Conservation (phyloP, 148 eudicot species). For the Rhododendron henanense region DNA sequence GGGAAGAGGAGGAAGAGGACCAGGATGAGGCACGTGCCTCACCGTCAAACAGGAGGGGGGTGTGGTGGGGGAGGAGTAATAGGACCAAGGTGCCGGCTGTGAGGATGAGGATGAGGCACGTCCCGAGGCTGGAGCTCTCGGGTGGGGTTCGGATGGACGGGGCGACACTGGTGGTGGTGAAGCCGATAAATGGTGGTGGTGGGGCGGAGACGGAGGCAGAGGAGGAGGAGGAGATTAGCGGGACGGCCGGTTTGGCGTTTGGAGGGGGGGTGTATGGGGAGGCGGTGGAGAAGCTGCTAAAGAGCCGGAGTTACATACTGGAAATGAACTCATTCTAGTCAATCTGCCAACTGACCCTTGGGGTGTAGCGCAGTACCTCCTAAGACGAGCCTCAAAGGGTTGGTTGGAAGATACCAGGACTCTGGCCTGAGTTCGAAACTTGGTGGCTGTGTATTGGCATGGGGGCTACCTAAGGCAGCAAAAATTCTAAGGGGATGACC, state of each 20-base stretch:
- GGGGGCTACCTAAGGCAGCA: too few relatives aligned
- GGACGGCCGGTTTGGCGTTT: slow-evolving; percentile 19
- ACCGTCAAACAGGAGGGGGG: neutral
- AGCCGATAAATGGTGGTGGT: slow-evolving; percentile 1
- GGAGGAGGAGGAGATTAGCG: slow-evolving; percentile 11
- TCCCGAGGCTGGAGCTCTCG: slow-evolving; percentile 24
- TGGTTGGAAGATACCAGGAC: too few relatives aligned
- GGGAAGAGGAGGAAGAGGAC: neutral
- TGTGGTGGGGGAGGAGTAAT: slow-evolving; percentile 28
- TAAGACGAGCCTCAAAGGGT: too few relatives aligned
- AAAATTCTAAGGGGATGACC: too few relatives aligned
- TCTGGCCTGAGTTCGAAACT: too few relatives aligned
- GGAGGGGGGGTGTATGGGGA: slow-evolving; percentile 26
- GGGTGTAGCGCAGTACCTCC: neutral
- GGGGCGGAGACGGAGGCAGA: slow-evolving; percentile 2
- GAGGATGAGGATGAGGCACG: slow-evolving; percentile 41
- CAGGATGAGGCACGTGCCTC: neutral
- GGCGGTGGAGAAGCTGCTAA: slow-evolving; percentile 33
- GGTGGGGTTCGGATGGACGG: slow-evolving; percentile 27
- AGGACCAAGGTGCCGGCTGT: slow-evolving; percentile 40
- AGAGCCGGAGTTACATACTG: slow-evolving; percentile 30
- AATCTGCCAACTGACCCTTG: too few relatives aligned
- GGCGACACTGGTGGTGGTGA: slow-evolving; percentile 39
- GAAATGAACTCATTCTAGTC: slow-evolving; percentile 39
- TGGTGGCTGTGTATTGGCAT: too few relatives aligned